A percentile compares a stretch with the other conserved stretches of the same genome.
Evolutionary conservation across 176 grass and related monocot species (phyloP).

Genomic region (Guadua angustifolia): DNA sequence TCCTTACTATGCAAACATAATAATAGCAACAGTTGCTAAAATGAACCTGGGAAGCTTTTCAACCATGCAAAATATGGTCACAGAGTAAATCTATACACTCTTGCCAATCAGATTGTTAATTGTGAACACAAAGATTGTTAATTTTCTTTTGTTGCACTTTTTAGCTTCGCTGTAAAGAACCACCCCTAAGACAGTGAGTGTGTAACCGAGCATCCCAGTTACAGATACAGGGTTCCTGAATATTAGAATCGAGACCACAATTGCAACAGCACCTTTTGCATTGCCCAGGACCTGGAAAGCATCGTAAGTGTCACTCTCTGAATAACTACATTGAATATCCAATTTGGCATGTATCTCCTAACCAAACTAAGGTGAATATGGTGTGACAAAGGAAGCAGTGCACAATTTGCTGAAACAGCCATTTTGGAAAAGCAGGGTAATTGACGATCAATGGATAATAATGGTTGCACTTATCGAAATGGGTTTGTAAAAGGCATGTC

Average conservation of each 20-base stretch:
- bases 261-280: constrained; percentile 79
- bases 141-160: constrained; percentile 69
- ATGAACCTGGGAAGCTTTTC: no score
- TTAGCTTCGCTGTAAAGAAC: constrained; percentile 84
- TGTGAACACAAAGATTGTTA: no score
- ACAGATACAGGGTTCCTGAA: constrained; percentile 77
- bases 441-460: neutral
- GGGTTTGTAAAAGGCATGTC: constrained; percentile 38
- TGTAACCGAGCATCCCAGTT: constrained; percentile 78
- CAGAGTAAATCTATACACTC: no score
- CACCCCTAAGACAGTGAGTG: constrained; percentile 71
- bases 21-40: no score
- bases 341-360: constrained; percentile 35
- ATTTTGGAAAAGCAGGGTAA: neutral
- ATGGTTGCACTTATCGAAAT: constrained; percentile 39
- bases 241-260: constrained; percentile 76
- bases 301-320: neutral
- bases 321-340: neutral
- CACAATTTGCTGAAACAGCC: neutral
- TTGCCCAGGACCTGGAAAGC: constrained; percentile 69
- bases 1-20: no score
- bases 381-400: constrained; percentile 35
- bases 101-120: no score
- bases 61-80: no score
- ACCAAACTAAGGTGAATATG: constrained; percentile 42